Conservation (phyloP, 257 asterid species). For the Solanum phureja region DNA sequence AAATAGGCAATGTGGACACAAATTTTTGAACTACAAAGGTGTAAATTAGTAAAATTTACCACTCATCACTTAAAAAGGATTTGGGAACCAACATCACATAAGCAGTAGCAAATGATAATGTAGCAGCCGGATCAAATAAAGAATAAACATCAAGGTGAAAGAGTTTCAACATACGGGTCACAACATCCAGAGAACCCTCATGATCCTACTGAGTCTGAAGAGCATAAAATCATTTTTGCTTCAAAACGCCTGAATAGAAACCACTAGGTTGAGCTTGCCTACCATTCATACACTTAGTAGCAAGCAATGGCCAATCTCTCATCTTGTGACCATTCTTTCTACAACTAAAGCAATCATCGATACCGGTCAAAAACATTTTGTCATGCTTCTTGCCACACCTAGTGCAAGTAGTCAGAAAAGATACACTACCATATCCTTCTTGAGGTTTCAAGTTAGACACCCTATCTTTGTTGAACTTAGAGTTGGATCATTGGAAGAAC, state of each 20-base stretch:
- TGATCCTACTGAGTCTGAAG: neutral
- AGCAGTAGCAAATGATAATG: neutral
- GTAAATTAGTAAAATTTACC: neutral
- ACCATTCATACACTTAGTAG: neutral
- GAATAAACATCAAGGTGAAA: neutral
- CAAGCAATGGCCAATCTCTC: neutral
- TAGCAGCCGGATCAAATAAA: no score
- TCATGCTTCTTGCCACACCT: neutral
- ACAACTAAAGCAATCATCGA: no score
- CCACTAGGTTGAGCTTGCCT: no score
- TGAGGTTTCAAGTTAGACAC: no score
- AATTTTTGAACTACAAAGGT: neutral
- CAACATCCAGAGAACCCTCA: neutral
- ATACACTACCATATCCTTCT: neutral
- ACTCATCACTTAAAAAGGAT: neutral
- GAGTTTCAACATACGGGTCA: no score
- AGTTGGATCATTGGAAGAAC: neutral
- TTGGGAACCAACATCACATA: no score
- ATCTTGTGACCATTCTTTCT: neutral
- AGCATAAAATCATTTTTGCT: neutral
- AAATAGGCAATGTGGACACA: neutral
- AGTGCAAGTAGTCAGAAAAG: neutral
- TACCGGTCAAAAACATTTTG: neutral
- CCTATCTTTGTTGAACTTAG: no score
- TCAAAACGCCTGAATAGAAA: neutral